These are phyloP conservation scores for Phytophthora citricola DNA, from an alignment of 352 stramenopile genomes.

Conservation along the genomic window DNA sequence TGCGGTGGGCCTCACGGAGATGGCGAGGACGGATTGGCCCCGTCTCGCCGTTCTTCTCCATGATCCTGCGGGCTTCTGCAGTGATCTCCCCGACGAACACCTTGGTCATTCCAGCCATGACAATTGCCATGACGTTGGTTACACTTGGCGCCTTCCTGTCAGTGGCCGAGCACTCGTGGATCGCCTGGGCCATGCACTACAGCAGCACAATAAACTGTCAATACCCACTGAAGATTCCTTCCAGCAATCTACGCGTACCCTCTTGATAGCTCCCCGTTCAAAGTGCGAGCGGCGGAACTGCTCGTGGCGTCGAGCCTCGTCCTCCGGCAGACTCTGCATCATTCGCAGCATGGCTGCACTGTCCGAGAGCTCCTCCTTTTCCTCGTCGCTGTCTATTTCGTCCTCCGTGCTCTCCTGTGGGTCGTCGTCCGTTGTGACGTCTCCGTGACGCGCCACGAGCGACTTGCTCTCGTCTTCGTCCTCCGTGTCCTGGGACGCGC, in stretches of 20 bases:
- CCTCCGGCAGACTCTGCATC: conserved; percentile 68
- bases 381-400: conserved; percentile 58
- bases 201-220: conserved; percentile 10
- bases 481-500: conserved; percentile 51
- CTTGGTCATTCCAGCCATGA: conserved; percentile 90
- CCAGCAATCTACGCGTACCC: conserved; percentile 35
- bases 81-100: conserved; percentile 84
- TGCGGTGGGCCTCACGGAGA: conserved; percentile 78
- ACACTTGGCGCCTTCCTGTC: conserved; percentile 68
- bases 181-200: conserved; percentile 83
- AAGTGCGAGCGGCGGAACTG: conserved; percentile 88
- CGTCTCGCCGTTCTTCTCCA: conserved; percentile 80
- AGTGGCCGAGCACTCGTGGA: conserved; percentile 63
- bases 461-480: conserved; percentile 48
- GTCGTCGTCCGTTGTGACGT: conserved; percentile 68
- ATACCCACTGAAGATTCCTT: no score
- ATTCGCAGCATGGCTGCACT: conserved; percentile 79
- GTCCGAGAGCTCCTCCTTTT: conserved; percentile 65
- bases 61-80: conserved; percentile 80
- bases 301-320: conserved; percentile 75
- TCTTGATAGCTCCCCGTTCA: conserved; percentile 80
- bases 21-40: conserved; percentile 80
- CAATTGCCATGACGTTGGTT: conserved; percentile 88
- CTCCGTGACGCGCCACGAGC: conserved; percentile 19
- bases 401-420: conserved; percentile 48